Conservation (phyloP, 352 stramenopile species). For the Halophytophthora batemanensis region DNA sequence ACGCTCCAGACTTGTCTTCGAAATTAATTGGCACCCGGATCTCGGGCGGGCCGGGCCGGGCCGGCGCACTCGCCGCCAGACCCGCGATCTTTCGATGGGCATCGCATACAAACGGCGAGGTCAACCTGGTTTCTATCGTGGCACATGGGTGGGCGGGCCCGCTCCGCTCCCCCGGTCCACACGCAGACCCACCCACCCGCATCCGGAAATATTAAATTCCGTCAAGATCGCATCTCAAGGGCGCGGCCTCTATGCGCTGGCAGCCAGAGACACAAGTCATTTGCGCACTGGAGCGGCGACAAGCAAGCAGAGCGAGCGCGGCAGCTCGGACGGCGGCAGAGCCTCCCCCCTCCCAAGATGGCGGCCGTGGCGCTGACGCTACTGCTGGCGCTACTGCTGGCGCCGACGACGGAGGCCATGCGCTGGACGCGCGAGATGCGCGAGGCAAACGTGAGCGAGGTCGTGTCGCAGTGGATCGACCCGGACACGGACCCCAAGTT, state of each 20-base stretch:
- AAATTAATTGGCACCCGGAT: too few species aligned
- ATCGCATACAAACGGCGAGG: too few species aligned
- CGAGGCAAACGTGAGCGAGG: constrained; percentile 34
- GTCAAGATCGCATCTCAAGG: constrained; percentile 2
- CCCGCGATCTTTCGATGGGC: too few species aligned
- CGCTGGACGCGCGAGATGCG: background rate
- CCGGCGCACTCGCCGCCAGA: too few species aligned
- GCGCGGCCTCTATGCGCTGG: constrained; percentile 1
- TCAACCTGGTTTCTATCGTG: too few species aligned
- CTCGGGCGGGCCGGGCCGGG: too few species aligned
- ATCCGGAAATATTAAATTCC: too few species aligned
- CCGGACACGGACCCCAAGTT: constrained; percentile 61
- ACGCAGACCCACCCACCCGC: too few species aligned
- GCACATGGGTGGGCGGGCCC: too few species aligned
- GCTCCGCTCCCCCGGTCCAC: too few species aligned
- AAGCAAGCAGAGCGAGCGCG: constrained; percentile 3
- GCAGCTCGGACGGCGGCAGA: constrained; percentile 1
- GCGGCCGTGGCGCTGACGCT: constrained; percentile 5
- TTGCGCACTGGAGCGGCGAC: constrained; percentile 8
- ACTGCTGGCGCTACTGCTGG: constrained; percentile 17
- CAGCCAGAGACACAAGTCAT: constrained; percentile 17
- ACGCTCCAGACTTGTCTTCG: too few species aligned
- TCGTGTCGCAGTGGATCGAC: constrained; percentile 67
- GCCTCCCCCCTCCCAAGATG: too few species aligned
- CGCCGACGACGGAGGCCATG: constrained; percentile 16